A percentile compares a stretch with the other conserved stretches of the same genome.
phyloP scores from a whole-genome alignment of 306 rosid genomes.

The Citrullus mucosospermus region DNA sequence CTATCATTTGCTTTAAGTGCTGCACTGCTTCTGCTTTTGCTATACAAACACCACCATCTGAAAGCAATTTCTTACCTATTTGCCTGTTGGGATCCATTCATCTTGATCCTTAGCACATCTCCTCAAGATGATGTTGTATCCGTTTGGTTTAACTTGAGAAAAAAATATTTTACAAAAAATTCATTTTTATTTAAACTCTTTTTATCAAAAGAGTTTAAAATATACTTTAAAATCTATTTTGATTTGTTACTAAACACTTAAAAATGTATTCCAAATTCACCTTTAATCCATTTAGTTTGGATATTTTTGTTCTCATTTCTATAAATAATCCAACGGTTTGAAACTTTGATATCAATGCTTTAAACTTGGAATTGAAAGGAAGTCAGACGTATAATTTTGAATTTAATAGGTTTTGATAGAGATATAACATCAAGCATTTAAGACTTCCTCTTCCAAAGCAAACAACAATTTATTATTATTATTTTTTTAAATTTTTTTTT shows the following conservation, averaged over 20 bases:
- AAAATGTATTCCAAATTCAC: too few relatives aligned
- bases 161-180: too few relatives aligned
- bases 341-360: neutral
- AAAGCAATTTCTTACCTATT: neutral
- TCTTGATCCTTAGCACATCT: neutral
- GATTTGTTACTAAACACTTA: too few relatives aligned
- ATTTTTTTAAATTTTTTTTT: too few relatives aligned
- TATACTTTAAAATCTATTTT: too few relatives aligned
- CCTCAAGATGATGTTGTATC: neutral
- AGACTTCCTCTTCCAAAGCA: neutral
- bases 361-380: neutral
- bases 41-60: neutral
- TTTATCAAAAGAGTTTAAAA: too few relatives aligned
- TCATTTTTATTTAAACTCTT: too few relatives aligned
- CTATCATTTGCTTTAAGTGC: neutral
- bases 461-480: too few relatives aligned
- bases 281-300: neutral
- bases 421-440: neutral
- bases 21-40: neutral
- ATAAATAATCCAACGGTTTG: neutral
- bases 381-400: neutral
- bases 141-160: too few relatives aligned
- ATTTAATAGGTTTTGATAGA: neutral
- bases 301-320: neutral
- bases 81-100: neutral